Base-by-base conservation (phyloP, 2,329 filamentous ascomycete genomes). In the Aspergillus arachidicola region DNA sequence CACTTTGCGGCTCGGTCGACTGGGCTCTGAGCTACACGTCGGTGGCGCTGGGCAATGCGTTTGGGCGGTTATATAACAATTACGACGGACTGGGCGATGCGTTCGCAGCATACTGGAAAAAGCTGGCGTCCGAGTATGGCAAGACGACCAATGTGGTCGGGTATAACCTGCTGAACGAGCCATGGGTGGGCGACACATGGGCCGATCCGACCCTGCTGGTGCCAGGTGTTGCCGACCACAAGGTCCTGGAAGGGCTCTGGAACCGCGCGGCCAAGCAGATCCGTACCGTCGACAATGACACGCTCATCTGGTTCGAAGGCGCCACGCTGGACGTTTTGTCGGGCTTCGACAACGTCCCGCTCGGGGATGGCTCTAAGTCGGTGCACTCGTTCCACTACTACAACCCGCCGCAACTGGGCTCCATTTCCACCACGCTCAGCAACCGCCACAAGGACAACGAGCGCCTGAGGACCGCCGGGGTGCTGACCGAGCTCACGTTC, bases 331-430 rank as follows among this genome's bases (percentile, higher is more conserved):
- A 66, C 26, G 41, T 66, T 11, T 30, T 62, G 34, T 66, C 64
- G 0, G 64, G 64, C 6, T 66, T 64, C 57, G 60, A 66, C 14
- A 60, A 66, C 23, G 64, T 66, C 41, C 64, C 64, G 19, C 64
- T 66, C 14, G 62, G 64, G 12, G 64, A 66, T 30, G 64, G 64
- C 30, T 64, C 64, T 7, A 64, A 66, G 48, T 60, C 64, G n/a
- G 62, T 66, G 23, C 64, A 66, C 10, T 66, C 64, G 58, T 66
- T 66, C 53, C 64, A 66, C 28, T 66, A 66, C 45, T 66, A 66
- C 51, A 58, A 48, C 53, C 64, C 62, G 19, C 64, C 64, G 14
- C 64, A 66, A 45, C 32, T 66, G 14, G 56, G 59, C 12, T 60
- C 62, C 26, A 66, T 66, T 48, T 62, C 59, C 19, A 57, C 41